Evolutionary conservation across 352 stramenopile genomes (phyloP).

Genomic region (Pythium pyrilobum): DNA sequence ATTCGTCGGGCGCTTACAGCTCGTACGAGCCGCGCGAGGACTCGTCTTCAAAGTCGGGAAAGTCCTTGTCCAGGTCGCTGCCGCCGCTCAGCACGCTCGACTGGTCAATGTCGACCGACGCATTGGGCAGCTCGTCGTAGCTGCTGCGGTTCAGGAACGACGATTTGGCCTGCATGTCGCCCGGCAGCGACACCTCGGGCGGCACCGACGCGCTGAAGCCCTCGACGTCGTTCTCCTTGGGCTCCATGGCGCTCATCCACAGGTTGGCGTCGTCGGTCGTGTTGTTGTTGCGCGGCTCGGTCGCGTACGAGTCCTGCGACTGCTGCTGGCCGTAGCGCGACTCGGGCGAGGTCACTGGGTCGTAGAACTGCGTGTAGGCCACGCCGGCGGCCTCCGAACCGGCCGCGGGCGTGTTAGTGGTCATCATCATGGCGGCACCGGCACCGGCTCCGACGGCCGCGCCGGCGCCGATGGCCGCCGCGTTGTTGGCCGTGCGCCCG

Average conservation of each 20-base stretch:
- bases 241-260: slow-evolving; percentile 80
- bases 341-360: slow-evolving; percentile 58
- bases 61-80: slow-evolving; percentile 71
- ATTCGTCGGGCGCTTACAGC: slow-evolving; percentile 32
- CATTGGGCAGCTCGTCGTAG: slow-evolving; percentile 34
- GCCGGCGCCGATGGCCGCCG: slow-evolving; percentile 13
- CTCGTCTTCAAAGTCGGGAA: slow-evolving; percentile 66
- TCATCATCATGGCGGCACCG: slow-evolving; percentile 22
- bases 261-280: slow-evolving; percentile 51
- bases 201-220: slow-evolving; percentile 28
- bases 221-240: slow-evolving; percentile 72
- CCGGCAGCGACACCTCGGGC: slow-evolving; percentile 30
- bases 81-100: slow-evolving; percentile 63
- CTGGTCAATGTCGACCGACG: slow-evolving; percentile 47
- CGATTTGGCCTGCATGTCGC: slow-evolving; percentile 29
- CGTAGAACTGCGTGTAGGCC: slow-evolving; percentile 73
- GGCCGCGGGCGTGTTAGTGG: slow-evolving; percentile 32
- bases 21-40: slow-evolving; percentile 76
- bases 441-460: slow-evolving; percentile 15
- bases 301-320: slow-evolving; percentile 14
- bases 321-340: slow-evolving; percentile 20
- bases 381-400: slow-evolving; percentile 41
- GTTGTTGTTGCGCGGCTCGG: slow-evolving; percentile 19
- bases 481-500: slow-evolving; percentile 9
- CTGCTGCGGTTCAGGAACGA: slow-evolving; percentile 53